Evolutionary conservation across 768 basidiomycete genomes (phyloP).

Genomic region (Kwoniella sp.): DNA sequence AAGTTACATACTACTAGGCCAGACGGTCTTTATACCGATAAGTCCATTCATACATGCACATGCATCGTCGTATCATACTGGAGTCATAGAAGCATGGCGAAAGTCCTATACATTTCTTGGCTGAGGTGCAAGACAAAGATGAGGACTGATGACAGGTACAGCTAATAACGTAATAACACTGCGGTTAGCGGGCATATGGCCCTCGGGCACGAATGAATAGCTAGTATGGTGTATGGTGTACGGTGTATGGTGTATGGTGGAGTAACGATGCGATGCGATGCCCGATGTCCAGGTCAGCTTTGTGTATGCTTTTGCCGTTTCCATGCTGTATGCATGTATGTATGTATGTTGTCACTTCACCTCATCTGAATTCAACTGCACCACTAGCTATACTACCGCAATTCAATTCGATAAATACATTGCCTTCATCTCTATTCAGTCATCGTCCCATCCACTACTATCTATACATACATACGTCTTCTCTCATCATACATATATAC

Average conservation of each 20-base stretch:
- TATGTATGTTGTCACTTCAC: too few species aligned
- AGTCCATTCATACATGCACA: not conserved
- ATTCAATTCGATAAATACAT: too few species aligned
- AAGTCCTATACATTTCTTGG: not conserved
- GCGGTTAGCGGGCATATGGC: not conserved
- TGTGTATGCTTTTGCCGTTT: not conserved
- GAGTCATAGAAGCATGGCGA: not conserved
- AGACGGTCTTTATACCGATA: slow-evolving; percentile 1
- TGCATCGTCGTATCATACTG: not conserved
- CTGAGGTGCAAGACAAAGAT: not conserved
- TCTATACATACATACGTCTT: too few species aligned
- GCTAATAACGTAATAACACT: not conserved
- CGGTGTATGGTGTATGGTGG: not conserved
- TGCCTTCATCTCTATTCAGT: too few species aligned
- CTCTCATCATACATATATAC: too few species aligned
- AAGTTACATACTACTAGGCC: too few species aligned
- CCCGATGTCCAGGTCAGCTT: not conserved
- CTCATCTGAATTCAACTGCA: not conserved
- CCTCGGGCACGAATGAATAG: slow-evolving; percentile 5
- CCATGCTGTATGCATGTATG: too few species aligned
- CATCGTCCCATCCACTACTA: too few species aligned
- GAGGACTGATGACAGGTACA: not conserved
- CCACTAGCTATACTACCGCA: too few species aligned
- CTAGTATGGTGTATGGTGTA: too few species aligned
- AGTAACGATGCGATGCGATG: slow-evolving; percentile 1